phyloP scores from a whole-genome alignment of 495 filamentous ascomycete genomes.

The Diplogelasinospora grovesii region DNA sequence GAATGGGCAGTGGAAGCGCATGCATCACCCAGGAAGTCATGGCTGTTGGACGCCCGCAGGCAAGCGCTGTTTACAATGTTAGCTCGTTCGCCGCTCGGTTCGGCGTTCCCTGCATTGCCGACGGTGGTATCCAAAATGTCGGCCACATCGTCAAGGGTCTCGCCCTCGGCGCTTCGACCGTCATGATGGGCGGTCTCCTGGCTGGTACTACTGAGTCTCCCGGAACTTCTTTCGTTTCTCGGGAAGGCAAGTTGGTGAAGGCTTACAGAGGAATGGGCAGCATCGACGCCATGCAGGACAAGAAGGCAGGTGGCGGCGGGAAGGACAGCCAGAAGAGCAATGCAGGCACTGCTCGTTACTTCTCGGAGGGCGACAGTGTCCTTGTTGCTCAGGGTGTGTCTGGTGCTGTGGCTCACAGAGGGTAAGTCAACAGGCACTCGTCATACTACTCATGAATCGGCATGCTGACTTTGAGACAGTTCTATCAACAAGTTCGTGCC shows the following conservation, averaged over 20 bases:
- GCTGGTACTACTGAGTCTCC: slow-evolving; percentile 97
- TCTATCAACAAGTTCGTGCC: slow-evolving; percentile 92
- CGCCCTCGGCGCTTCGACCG: slow-evolving; percentile 84
- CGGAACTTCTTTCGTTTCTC: slow-evolving; percentile 90
- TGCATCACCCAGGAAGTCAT: slow-evolving; percentile 99
- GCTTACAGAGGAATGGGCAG: slow-evolving; percentile 98
- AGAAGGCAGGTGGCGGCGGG: slow-evolving; percentile 65
- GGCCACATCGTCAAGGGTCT: slow-evolving; percentile 98
- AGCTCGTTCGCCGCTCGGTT: slow-evolving; percentile 82
- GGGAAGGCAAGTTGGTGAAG: slow-evolving; percentile 95
- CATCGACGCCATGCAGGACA: slow-evolving; percentile 99
- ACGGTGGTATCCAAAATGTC: slow-evolving; percentile 96
- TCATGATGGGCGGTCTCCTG: slow-evolving; percentile 99
- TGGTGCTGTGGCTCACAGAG: slow-evolving; percentile 55
- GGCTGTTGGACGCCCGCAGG: slow-evolving; percentile 95
- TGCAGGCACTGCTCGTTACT: slow-evolving; percentile 95
- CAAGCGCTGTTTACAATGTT: slow-evolving; percentile 84
- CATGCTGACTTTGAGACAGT: slow-evolving; percentile 19
- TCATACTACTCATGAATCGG: neutral
- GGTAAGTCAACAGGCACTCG: slow-evolving; percentile 22
- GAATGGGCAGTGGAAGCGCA: slow-evolving; percentile 96
- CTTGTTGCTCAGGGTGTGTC: slow-evolving; percentile 96
- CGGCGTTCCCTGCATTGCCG: slow-evolving; percentile 95
- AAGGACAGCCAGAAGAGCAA: slow-evolving; percentile 81
- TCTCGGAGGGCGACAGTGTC: slow-evolving; percentile 90